Evolutionary conservation across 345 rosid genomes (phyloP), one percentile per base, ranked within the genome.

Genomic region (Anacardium occidentale): DNA sequence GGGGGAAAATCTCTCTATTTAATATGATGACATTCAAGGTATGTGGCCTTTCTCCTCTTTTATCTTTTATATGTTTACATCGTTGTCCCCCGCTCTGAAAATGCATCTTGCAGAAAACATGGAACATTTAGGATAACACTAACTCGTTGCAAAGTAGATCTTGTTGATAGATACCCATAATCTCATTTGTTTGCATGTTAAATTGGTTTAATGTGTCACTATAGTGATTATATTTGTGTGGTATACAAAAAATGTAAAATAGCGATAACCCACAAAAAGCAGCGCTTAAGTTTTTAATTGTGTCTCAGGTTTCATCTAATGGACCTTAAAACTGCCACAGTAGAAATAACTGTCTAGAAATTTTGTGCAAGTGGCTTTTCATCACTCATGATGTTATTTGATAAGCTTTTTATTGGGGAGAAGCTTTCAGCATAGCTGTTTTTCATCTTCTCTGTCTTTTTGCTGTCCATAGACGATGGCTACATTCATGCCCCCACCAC

Each of bases 11-110:
- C 37, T 86, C 97, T 10, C 71, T 86, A 24, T 87, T 91, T 82
- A 81, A 86, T 66, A 82, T 87, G 92, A 81, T 73, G 92, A 89
- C 93, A 51, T 93, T 87, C 68, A 77, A 93, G 97, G 98, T 93
- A 76, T 77, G 21, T 55, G 54, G 54, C 61, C 71, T 71, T 32
- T 70, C 45, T 47, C 24, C 72, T 24, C 2, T 54, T 78, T 59
- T 37, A 45, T 32, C 17, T 62, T 62, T 47, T 50, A 17, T 62
- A 29, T 26, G 34, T 68, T 20, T 57, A 2, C 54, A 29, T 21
- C 11, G 25, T 63, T 52, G 54, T 37, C 42, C 21, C 50, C 17
- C 37, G 40, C 47, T 51, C 51, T 63, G n/a, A 34, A 56, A 68
- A 42, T 55, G 20, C 12, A n/a, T 68, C 47, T 53, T 34, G 13